phyloP scores from a whole-genome alignment of 371 early-diverging fungal species.

The Rhizopus delemar region DNA sequence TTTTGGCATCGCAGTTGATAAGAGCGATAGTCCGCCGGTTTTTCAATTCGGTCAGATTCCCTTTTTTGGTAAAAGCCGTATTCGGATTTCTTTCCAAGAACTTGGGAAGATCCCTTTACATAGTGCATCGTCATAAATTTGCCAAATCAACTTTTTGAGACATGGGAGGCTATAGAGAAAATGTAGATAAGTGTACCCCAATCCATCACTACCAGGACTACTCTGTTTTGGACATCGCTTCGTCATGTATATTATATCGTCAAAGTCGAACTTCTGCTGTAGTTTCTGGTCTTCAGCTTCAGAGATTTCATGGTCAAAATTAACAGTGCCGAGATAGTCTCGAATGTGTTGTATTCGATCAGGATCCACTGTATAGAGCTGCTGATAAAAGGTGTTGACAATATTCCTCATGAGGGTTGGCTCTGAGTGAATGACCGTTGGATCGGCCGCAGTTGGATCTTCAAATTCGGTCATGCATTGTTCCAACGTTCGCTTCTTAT shows the following conservation, averaged over 20 bases:
- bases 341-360: neutral
- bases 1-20: conserved; percentile 14
- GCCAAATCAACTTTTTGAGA: neutral
- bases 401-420: neutral
- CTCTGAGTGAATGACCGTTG: neutral
- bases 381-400: neutral
- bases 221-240: conserved; percentile 7
- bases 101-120: neutral
- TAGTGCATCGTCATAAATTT: conserved; percentile 29
- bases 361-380: neutral
- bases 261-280: conserved; percentile 4
- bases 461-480: neutral
- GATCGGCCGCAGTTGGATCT: neutral
- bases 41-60: conserved; percentile 10
- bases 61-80: conserved; percentile 17
- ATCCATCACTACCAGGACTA: neutral
- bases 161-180: neutral
- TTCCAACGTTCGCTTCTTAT: neutral
- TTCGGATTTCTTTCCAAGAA: conserved; percentile 14
- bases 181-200: neutral
- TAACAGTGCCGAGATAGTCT: neutral
- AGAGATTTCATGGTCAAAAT: neutral
- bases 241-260: neutral
- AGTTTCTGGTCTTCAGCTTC: neutral
- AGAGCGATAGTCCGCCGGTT: conserved; percentile 31